Conservation (phyloP, 2,329 filamentous ascomycete species). For the Colletotrichum gloeosporioides region DNA sequence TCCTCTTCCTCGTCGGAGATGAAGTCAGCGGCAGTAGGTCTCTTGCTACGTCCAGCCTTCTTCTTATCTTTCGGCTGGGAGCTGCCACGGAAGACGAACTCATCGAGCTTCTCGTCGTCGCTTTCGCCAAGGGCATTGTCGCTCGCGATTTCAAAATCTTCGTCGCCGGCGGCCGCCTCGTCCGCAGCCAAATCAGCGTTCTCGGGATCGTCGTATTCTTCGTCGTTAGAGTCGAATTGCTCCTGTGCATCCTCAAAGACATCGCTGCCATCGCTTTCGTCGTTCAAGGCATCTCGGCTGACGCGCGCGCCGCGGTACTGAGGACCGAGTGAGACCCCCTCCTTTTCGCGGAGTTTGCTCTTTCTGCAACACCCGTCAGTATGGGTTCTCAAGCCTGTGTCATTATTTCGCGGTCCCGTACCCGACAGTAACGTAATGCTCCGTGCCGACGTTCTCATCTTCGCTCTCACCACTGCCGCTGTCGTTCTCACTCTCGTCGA, state of each 20-base stretch:
- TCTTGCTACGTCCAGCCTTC: slow-evolving; percentile 31
- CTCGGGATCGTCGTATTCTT: slow-evolving; percentile 64
- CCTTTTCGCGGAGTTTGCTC: slow-evolving; percentile 80
- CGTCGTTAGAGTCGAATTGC: slow-evolving; percentile 39
- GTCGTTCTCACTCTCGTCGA: slow-evolving; percentile 49
- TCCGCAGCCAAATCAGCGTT: slow-evolving; percentile 59
- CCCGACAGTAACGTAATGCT: slow-evolving; percentile 85
- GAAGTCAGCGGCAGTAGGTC: slow-evolving; percentile 62
- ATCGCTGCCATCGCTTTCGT: slow-evolving; percentile 45
- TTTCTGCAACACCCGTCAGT: slow-evolving; percentile 55
- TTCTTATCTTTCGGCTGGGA: slow-evolving; percentile 48
- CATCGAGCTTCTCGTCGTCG: slow-evolving; percentile 82
- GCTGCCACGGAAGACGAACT: slow-evolving; percentile 70
- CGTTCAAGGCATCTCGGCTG: slow-evolving; percentile 66
- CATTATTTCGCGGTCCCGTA: slow-evolving; percentile 32
- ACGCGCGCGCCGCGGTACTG: slow-evolving; percentile 82
- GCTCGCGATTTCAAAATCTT: slow-evolving; percentile 66
- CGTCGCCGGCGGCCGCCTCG: slow-evolving; percentile 46
- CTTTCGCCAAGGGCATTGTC: slow-evolving; percentile 80
- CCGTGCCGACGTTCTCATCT: slow-evolving; percentile 67
- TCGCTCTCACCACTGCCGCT: slow-evolving; percentile 36
- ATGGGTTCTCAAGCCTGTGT: background rate
- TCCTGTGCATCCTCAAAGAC: slow-evolving; percentile 44
- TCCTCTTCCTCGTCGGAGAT: slow-evolving; percentile 54
- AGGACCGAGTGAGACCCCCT: slow-evolving; percentile 72